Conservation (phyloP, 1,139 yeast species). For the Saccharomyces pastorianus region DNA sequence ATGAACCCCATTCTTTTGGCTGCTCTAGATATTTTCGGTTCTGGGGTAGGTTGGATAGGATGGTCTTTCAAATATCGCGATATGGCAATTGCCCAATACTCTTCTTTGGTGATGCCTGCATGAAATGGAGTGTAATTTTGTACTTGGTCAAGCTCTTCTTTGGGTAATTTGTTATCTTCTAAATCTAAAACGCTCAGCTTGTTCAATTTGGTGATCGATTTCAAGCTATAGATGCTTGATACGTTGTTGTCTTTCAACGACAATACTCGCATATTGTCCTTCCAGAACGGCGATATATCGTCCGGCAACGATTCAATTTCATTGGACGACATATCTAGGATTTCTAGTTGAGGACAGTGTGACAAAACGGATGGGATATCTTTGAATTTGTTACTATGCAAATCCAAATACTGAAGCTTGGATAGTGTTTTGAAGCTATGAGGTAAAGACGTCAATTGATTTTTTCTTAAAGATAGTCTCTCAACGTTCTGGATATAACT, state of each 20-base stretch:
- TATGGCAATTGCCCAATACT: constrained; percentile 28
- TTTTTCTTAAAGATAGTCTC: constrained; percentile 47
- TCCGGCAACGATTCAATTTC: constrained; percentile 39
- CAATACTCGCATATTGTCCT: constrained; percentile 43
- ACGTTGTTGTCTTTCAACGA: constrained; percentile 58
- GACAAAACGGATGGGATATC: constrained; percentile 45
- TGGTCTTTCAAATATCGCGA: constrained; percentile 24
- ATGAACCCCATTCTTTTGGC: constrained; percentile 68
- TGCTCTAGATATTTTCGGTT: constrained; percentile 38
- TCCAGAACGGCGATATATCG: constrained; percentile 36
- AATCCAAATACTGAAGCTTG: constrained; percentile 52
- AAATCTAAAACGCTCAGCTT: constrained; percentile 58
- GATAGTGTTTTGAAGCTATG: constrained; percentile 39
- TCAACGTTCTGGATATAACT: constrained; percentile 40
- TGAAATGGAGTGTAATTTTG: constrained; percentile 34
- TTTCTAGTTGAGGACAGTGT: constrained; percentile 45
- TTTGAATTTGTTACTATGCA: constrained; percentile 51
- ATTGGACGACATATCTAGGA: constrained; percentile 61
- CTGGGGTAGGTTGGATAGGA: constrained; percentile 9
- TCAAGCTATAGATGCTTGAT: constrained; percentile 47
- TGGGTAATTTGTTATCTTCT: constrained; percentile 60
- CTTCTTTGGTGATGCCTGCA: constrained; percentile 20
- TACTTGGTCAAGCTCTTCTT: constrained; percentile 51
- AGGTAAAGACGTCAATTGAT: constrained; percentile 44
- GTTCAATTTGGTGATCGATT: constrained; percentile 46